Percentiles rank a stretch among this genome's conserved stretches.
Conservation (phyloP, 495 filamentous ascomycete genomes). For the Aspergillus campestris region DNA sequence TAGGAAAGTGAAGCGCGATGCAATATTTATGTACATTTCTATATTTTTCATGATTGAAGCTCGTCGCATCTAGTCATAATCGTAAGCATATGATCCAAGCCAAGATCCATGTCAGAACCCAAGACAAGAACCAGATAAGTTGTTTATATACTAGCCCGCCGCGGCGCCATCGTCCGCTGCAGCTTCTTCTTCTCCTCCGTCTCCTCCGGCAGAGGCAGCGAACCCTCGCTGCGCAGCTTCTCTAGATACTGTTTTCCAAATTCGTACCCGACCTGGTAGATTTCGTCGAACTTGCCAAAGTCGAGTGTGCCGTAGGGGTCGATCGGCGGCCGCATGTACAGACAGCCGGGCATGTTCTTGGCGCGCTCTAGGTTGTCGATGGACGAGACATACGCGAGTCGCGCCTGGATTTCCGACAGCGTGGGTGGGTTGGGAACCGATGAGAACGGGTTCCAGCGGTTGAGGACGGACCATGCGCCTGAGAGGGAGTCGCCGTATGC, state of each 20-base stretch:
- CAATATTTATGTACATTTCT: too few relatives aligned
- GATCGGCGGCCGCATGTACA: slow-evolving; percentile 93
- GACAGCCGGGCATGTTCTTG: slow-evolving; percentile 76
- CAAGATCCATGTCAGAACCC: neutral
- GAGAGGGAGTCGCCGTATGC: slow-evolving; percentile 86
- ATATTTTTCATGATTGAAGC: too few relatives aligned
- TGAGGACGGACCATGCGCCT: slow-evolving; percentile 88
- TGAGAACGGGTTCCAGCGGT: slow-evolving; percentile 95
- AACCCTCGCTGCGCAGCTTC: slow-evolving; percentile 64
- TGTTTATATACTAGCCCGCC: slow-evolving; percentile 73
- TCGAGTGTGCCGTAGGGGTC: slow-evolving; percentile 91
- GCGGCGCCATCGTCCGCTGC: slow-evolving; percentile 86
- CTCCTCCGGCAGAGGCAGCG: slow-evolving; percentile 56
- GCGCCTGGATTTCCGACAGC: slow-evolving; percentile 88
- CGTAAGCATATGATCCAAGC: too few relatives aligned
- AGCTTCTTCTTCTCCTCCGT: slow-evolving; percentile 83
- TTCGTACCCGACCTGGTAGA: slow-evolving; percentile 78
- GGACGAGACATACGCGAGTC: slow-evolving; percentile 86
- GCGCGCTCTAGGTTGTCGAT: slow-evolving; percentile 91
- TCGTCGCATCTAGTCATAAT: too few relatives aligned
- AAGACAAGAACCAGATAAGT: neutral
- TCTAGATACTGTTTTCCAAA: slow-evolving; percentile 75
- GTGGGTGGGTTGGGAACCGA: slow-evolving; percentile 83
- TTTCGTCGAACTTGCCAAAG: slow-evolving; percentile 96
- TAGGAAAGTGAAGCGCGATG: too few relatives aligned